phyloP scores from a whole-genome alignment of 164 flowering plant genomes.

The Tetrastigma voinierianum region DNA sequence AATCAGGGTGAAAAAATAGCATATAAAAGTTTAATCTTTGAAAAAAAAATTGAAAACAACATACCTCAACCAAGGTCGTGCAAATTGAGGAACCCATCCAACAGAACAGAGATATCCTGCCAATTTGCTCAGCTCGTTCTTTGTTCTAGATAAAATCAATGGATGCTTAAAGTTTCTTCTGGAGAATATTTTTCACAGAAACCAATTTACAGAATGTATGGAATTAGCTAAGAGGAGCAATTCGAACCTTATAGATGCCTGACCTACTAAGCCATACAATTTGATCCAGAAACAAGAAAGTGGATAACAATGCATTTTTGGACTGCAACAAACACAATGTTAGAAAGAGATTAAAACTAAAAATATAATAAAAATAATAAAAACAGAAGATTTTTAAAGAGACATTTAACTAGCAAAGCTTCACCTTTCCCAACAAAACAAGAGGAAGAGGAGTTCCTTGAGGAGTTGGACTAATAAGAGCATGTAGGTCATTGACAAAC shows the following conservation, averaged over 20 bases:
- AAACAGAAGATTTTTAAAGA: not conserved
- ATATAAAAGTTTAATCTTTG: not conserved
- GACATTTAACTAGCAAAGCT: not conserved
- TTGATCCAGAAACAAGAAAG: conserved; percentile 96
- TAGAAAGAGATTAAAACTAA: not conserved
- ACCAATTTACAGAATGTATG: not conserved
- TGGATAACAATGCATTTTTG: conserved; percentile 88
- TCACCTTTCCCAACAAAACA: conserved; percentile 88
- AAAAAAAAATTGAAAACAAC: conserved; percentile 5
- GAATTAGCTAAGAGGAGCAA: not conserved
- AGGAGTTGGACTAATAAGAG: conserved; percentile 83
- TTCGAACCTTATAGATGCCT: conserved; percentile 85
- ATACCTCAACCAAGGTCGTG: conserved; percentile 80
- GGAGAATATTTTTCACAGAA: not conserved
- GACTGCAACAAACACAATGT: conserved; percentile 52
- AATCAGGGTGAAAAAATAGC: not conserved
- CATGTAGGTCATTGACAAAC: conserved; percentile 97
- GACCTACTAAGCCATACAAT: conserved; percentile 94
- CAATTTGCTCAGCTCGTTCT: conserved; percentile 82
- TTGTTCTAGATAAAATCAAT: conserved; percentile 54
- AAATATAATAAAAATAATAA: not conserved
- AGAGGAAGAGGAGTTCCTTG: conserved; percentile 94
- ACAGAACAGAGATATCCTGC: conserved; percentile 88
- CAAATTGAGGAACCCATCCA: conserved; percentile 93
- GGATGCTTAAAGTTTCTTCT: not conserved